Percentiles rank a stretch among this genome's conserved stretches.
Conservation (phyloP, 164 flowering plant genomes). For the Sextonia rubra region DNA sequence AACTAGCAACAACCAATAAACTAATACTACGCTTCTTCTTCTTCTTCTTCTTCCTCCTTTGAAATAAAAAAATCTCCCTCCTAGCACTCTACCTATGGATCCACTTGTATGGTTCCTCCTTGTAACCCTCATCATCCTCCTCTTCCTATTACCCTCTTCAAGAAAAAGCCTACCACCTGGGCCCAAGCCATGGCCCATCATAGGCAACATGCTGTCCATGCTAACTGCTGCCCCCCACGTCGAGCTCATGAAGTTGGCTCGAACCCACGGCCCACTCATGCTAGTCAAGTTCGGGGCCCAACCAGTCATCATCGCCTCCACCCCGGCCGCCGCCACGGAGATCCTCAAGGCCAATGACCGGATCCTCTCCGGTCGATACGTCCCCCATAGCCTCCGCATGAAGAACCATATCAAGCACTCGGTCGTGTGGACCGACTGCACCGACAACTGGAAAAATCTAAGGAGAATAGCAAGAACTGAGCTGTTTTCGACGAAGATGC, state of each 20-base stretch:
- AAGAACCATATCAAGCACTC: slow-evolving; percentile 9
- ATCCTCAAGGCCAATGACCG: slow-evolving; percentile 29
- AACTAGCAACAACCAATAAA: too few species aligned
- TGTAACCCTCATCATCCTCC: neutral
- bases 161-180: slow-evolving; percentile 33
- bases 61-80: too few species aligned
- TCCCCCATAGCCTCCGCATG: slow-evolving; percentile 7
- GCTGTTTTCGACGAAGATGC: slow-evolving; percentile 23
- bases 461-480: slow-evolving; percentile 27
- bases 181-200: slow-evolving; percentile 37
- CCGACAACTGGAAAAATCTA: slow-evolving; percentile 28
- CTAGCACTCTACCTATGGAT: neutral
- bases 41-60: too few species aligned
- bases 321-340: slow-evolving; percentile 21
- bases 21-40: too few species aligned
- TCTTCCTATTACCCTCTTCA: neutral
- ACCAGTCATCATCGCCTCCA: slow-evolving; percentile 26
- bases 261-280: slow-evolving; percentile 31
- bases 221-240: slow-evolving; percentile 21
- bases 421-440: slow-evolving; percentile 29
- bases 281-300: slow-evolving; percentile 27
- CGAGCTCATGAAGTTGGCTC: slow-evolving; percentile 14
- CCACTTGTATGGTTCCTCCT: neutral
- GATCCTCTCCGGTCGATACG: slow-evolving; percentile 15
- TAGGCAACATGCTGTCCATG: slow-evolving; percentile 29